These are phyloP conservation scores for Austroboletus rostrupii DNA, from an alignment of 1,284 basidiomycete genomes.

Conservation along the genomic window DNA sequence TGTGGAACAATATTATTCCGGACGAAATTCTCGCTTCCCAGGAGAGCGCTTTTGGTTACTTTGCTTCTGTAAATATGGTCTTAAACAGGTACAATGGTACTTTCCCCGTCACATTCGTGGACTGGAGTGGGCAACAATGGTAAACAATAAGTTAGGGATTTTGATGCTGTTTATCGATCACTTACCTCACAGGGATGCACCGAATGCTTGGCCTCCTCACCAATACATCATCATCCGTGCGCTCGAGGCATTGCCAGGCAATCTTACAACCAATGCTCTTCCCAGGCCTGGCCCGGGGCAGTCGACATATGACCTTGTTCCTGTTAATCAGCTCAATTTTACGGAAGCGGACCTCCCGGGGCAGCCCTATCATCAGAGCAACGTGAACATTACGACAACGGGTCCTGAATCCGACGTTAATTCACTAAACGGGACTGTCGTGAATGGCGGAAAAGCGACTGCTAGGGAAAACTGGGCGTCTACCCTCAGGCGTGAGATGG, in stretches of 20 bases:
- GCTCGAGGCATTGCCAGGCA: constrained; percentile 66
- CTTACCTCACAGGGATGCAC: constrained; percentile 53
- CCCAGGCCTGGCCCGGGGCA: constrained; percentile 46
- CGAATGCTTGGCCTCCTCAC: constrained; percentile 84
- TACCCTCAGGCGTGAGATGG: constrained; percentile 65
- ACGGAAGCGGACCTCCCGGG: constrained; percentile 62
- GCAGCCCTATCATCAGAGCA: constrained; percentile 38
- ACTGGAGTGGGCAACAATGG: constrained; percentile 78
- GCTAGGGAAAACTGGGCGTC: constrained; percentile 65
- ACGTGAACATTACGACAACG: constrained; percentile 49
- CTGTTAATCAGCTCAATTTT: constrained; percentile 71
- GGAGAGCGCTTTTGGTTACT: constrained; percentile 66
- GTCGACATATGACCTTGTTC: constrained; percentile 67
- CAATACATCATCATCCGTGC: constrained; percentile 81
- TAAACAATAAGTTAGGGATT: constrained; percentile 25
- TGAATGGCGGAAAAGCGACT: constrained; percentile 69
- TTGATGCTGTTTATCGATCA: background rate
- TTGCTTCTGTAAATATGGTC: constrained; percentile 72
- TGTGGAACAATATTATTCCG: constrained; percentile 86
- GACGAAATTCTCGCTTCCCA: constrained; percentile 56
- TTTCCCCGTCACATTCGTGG: constrained; percentile 69
- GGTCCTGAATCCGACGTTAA: constrained; percentile 48
- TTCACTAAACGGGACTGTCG: constrained; percentile 52
- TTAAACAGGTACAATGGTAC: constrained; percentile 84
- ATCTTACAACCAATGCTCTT: constrained; percentile 52